Conservation (phyloP, 2,329 filamentous ascomycete genomes). For the Aspergillus puulaauensis region DNA sequence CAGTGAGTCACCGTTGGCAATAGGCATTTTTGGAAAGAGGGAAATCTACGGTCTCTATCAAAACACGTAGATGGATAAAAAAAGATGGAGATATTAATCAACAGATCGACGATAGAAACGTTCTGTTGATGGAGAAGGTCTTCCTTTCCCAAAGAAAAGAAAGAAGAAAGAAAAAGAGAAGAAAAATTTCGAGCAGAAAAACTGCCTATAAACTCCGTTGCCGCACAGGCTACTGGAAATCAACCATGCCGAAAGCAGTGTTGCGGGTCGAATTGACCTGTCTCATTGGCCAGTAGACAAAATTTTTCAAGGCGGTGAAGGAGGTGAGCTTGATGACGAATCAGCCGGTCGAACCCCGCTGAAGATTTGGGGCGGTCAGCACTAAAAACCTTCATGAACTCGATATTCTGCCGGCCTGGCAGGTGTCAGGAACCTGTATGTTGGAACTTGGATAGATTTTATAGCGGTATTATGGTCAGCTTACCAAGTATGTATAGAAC, state of each 20-base stretch:
- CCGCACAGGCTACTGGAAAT: slow-evolving; percentile 20
- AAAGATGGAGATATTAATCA: slow-evolving; percentile 38
- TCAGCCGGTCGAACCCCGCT: background rate
- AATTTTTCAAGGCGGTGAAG: slow-evolving; percentile 24
- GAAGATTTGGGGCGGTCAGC: background rate
- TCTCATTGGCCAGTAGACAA: slow-evolving; percentile 35
- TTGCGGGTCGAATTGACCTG: slow-evolving; percentile 14
- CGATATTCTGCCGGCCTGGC: no score
- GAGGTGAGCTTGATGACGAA: slow-evolving; percentile 13
- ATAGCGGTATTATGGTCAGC: no score
- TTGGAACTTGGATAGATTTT: no score
- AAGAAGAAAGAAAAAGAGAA: slow-evolving; percentile 41
- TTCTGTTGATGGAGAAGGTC: slow-evolving; percentile 61
- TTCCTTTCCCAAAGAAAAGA: slow-evolving; percentile 57
- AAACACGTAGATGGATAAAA: slow-evolving; percentile 23
- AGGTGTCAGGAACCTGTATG: no score
- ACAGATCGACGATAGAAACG: slow-evolving; percentile 44
- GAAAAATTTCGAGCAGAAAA: slow-evolving; percentile 29
- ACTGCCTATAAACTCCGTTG: slow-evolving; percentile 29
- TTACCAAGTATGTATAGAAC: no score
- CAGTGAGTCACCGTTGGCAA: slow-evolving; percentile 64
- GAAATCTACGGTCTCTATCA: slow-evolving; percentile 28
- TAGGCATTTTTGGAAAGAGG: slow-evolving; percentile 62
- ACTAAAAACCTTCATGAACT: background rate
- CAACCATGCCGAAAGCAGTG: slow-evolving; percentile 20